These are phyloP conservation scores for Fusarium staphyleae DNA, from an alignment of 2,329 filamentous ascomycete genomes.

Conservation along the genomic window DNA sequence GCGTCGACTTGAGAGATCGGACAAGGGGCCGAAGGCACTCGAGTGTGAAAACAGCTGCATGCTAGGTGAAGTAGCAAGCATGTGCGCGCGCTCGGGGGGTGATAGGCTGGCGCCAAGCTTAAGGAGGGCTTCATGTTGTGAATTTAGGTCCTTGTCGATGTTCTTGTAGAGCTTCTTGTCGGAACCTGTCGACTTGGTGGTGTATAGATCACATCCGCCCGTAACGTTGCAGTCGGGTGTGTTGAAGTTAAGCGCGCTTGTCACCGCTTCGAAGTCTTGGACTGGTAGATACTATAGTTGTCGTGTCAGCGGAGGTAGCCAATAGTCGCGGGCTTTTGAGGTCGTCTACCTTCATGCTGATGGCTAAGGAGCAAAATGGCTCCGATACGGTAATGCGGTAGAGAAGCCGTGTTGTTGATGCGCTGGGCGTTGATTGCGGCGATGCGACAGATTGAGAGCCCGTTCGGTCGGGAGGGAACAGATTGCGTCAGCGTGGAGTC, in stretches of 20 bases:
- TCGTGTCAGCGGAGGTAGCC: slow-evolving; percentile 28
- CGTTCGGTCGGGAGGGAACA: slow-evolving; percentile 16
- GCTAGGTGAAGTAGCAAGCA: slow-evolving; percentile 70
- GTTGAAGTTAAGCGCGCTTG: slow-evolving; percentile 92
- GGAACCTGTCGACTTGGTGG: slow-evolving; percentile 91
- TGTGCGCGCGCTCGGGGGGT: slow-evolving; percentile 76
- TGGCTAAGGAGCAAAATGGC: slow-evolving; percentile 7
- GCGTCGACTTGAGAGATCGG: slow-evolving; percentile 84
- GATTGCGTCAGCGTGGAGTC: slow-evolving; percentile 45
- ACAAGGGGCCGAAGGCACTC: slow-evolving; percentile 90
- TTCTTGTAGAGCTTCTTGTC: slow-evolving; percentile 98
- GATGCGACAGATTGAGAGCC: slow-evolving; percentile 28
- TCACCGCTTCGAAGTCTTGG: slow-evolving; percentile 89
- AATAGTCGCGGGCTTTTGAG: background rate
- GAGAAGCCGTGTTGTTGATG: slow-evolving; percentile 12
- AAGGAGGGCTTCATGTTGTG: slow-evolving; percentile 87
- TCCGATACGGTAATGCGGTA: slow-evolving; percentile 1
- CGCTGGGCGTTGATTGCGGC: slow-evolving; percentile 11
- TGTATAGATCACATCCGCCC: slow-evolving; percentile 95
- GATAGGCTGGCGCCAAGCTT: slow-evolving; percentile 88
- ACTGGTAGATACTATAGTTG: slow-evolving; percentile 81
- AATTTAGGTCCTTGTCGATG: slow-evolving; percentile 90
- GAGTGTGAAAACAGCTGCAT: slow-evolving; percentile 73
- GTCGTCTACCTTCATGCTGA: slow-evolving; percentile 50
- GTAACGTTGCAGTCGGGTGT: slow-evolving; percentile 91